Conservation (phyloP, 2,329 filamentous ascomycete genomes). For the Akanthomyces muscarius region DNA sequence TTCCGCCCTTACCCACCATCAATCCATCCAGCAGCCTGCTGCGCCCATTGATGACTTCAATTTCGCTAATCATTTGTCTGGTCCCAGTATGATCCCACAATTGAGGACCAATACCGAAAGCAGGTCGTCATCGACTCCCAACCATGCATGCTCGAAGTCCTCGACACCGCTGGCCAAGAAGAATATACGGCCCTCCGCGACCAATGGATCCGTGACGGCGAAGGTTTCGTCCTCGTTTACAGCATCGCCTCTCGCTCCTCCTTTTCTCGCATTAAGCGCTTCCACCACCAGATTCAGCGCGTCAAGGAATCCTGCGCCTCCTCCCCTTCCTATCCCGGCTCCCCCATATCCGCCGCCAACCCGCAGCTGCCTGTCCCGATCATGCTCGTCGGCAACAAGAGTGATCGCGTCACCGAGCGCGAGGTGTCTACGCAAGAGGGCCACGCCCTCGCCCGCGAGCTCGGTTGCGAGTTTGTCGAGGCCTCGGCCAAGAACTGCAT, state of each 20-base stretch:
- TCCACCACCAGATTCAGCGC: conserved; percentile 94
- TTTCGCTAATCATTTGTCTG: conserved; percentile 1
- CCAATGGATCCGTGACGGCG: conserved; percentile 97
- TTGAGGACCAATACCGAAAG: conserved; percentile 84
- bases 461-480: conserved; percentile 95
- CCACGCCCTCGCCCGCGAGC: conserved; percentile 80
- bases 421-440: conserved; percentile 97
- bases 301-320: conserved; percentile 87
- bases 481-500: conserved; percentile 97
- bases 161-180: conserved; percentile 96
- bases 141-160: conserved; percentile 94
- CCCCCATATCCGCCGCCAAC: conserved; percentile 58
- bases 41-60: conserved; percentile 5
- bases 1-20: not conserved
- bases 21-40: not conserved
- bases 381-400: conserved; percentile 99
- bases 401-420: conserved; percentile 90
- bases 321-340: conserved; percentile 73
- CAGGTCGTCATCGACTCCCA: conserved; percentile 91
- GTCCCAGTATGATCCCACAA: conserved; percentile 76
- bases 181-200: conserved; percentile 96
- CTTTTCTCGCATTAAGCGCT: conserved; percentile 89
- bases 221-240: conserved; percentile 96
- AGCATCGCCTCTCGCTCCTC: conserved; percentile 96
- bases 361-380: conserved; percentile 74